Evolutionary conservation across 2,329 filamentous ascomycete species (phyloP), one percentile per base, ranked within the genome.

Genomic region (Alternaria incomplexa): DNA sequence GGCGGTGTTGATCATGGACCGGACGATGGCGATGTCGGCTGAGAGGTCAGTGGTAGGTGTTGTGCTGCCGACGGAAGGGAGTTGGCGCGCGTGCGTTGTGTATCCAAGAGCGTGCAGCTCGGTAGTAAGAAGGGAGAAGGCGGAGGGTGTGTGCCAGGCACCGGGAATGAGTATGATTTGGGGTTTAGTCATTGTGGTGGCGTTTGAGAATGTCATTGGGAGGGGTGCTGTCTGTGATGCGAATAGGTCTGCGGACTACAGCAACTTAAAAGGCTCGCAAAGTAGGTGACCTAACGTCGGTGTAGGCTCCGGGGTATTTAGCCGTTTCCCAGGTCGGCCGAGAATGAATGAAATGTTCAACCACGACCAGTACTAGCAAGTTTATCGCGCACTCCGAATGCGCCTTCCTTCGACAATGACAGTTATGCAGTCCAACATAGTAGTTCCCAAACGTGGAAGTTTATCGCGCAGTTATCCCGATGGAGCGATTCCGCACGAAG

Each of bases 101-200:
- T 81, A 81, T 20, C 75, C 76, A 15, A 67, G 52, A 7, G 62
- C 63, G 53, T 76, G 59, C 17, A 82, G 76, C n/a, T 73, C 69
- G 17, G 48, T 36, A 9, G 61, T 72, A 9, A 80, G 67, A 8
- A 59, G 61, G 2, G 61, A 66, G 61, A 76, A 79, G 66, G 52
- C 68, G 5, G 54, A 61, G 12, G 80, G 78, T 0, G 66, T 63
- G 68, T 83, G 80, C 78, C 76, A 79, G 28, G 76, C 78, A 6
- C 80, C 79, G 6, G 78, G 77, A 5, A 82, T 60, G 32, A 81
- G 66, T 52, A 82, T 71, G 44, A 81, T 70, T 7, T 74, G 70
- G 0, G 79, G 78, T 63, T 79, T 79, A 6, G 68, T 22, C 66
- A 72, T 74, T 32, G 9, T 64, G 20, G 11, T 23, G 17, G 5